Base-by-base conservation (phyloP, 306 rosid genomes). In the Quercus wislizeni region DNA sequence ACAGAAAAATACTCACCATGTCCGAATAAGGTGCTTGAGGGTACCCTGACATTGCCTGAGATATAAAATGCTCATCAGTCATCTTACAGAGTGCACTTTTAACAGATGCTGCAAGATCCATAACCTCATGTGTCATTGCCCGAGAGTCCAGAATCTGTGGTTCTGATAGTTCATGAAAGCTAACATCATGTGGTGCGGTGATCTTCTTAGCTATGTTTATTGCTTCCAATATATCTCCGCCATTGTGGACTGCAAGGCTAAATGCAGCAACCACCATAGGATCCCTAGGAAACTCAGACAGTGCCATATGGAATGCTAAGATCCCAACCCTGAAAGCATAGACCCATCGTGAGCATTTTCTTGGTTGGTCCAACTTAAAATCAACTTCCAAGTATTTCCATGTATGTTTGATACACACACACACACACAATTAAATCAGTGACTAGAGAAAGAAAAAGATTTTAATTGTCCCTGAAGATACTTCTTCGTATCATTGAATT, bases 1-100 rank as follows among this genome's bases (percentile, higher is more conserved):
- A 18, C 13, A 31, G 27, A 77, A 55, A 46, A 1, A 43, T 38
- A 69, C 90, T 81, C 63, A 94, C 97, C 83, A 91, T 71, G 84
- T 94, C 93, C 30, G 97, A 91, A 70, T 59, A 73, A 31, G 97
- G 99, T 69, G 99, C 97, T 81, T 90, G 79, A 73, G 97, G 90
- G 83, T 88, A 90, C 74, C 62, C 87, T 59, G 83, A 85, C 97
- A 92, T 80, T 5, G 97, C 97, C 83, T 69, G 91, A 43, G 99
- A 89, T 68, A 92, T 90, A 46, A 78, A 83, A 55, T 83, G 86
- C 81, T 81, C 89, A 75, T 90, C 88, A 6, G 93, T 91, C 99
- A 92, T 91, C 73, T 87, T 81, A 75, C 58, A 41, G 58, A 92
- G 84, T 31, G 93, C 84, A 18, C 62, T 61, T 69, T 74, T 85